These are phyloP conservation scores for Coemansia sp. DNA, from an alignment of 192 early-diverging fungal genomes.

Conservation along the genomic window DNA sequence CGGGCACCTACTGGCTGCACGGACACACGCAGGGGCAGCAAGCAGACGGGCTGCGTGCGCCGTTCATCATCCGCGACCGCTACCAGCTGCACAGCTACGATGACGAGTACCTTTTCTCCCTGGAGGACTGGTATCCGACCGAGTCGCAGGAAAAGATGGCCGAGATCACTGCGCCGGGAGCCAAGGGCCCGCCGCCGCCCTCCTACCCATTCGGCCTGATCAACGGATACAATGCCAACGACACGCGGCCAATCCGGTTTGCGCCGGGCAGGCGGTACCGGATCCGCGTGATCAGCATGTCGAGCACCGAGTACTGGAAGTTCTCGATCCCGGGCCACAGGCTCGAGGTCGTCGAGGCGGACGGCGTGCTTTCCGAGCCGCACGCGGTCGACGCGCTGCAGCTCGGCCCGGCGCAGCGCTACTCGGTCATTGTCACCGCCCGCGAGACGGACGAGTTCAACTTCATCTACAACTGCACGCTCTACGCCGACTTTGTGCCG, in stretches of 20 bases:
- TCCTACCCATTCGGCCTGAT: slow-evolving; percentile 13
- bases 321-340: slow-evolving; percentile 72
- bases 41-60: slow-evolving; percentile 71
- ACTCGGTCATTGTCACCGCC: slow-evolving; percentile 74
- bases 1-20: slow-evolving; percentile 81
- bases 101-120: slow-evolving; percentile 56
- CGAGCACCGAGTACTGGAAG: slow-evolving; percentile 64
- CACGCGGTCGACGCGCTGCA: slow-evolving; percentile 55
- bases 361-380: slow-evolving; percentile 60
- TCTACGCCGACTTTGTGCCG: slow-evolving; percentile 60
- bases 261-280: slow-evolving; percentile 74
- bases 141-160: slow-evolving; percentile 28
- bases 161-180: slow-evolving; percentile 40
- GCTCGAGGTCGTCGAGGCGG: slow-evolving; percentile 73
- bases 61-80: slow-evolving; percentile 58
- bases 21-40: slow-evolving; percentile 65
- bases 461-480: slow-evolving; percentile 64
- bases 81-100: slow-evolving; percentile 53
- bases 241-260: slow-evolving; percentile 56
- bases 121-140: slow-evolving; percentile 67
- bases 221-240: slow-evolving; percentile 47
- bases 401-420: slow-evolving; percentile 66
- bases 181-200: slow-evolving; percentile 48
- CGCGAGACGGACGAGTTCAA: slow-evolving; percentile 53
- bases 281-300: slow-evolving; percentile 73